phyloP scores from a whole-genome alignment of 805 yeast genomes.

The Sugiyamaella lignohabitans region DNA sequence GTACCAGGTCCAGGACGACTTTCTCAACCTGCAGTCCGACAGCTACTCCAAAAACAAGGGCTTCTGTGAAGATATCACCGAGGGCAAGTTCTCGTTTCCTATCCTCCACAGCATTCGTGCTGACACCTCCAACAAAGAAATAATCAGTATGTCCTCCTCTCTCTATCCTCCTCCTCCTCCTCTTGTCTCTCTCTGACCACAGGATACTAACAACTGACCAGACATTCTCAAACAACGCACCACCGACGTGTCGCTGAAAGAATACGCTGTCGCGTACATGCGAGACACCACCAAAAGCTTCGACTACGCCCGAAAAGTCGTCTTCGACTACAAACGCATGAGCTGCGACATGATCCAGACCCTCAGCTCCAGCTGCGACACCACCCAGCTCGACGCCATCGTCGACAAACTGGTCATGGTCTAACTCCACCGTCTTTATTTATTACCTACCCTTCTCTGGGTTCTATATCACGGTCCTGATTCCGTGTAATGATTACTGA shows the following conservation, averaged over 20 bases:
- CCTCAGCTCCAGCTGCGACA: background rate
- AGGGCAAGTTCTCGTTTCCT: constrained; percentile 86
- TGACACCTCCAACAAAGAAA: constrained; percentile 34
- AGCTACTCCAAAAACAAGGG: constrained; percentile 60
- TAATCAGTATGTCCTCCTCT: constrained; percentile 29
- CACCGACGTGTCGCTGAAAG: constrained; percentile 43
- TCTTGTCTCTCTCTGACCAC: background rate
- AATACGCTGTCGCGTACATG: constrained; percentile 45
- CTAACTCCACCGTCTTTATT: background rate
- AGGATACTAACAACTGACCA: constrained; percentile 7
- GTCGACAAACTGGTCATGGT: background rate
- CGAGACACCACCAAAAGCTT: constrained; percentile 36
- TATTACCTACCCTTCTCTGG: background rate
- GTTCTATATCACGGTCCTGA: too few species aligned
- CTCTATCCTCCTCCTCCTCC: background rate
- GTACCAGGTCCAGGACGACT: constrained; percentile 84
- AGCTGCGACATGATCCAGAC: constrained; percentile 22
- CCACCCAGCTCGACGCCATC: background rate
- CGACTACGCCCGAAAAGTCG: constrained; percentile 33
- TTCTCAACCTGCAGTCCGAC: constrained; percentile 55
- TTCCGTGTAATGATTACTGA: too few species aligned
- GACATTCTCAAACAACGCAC: constrained; percentile 51
- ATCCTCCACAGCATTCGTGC: constrained; percentile 57
- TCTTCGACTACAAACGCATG: constrained; percentile 25
- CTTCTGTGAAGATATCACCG: constrained; percentile 77